phyloP scores from a whole-genome alignment of 148 eudicot genomes.

The Linanthus parryae region DNA sequence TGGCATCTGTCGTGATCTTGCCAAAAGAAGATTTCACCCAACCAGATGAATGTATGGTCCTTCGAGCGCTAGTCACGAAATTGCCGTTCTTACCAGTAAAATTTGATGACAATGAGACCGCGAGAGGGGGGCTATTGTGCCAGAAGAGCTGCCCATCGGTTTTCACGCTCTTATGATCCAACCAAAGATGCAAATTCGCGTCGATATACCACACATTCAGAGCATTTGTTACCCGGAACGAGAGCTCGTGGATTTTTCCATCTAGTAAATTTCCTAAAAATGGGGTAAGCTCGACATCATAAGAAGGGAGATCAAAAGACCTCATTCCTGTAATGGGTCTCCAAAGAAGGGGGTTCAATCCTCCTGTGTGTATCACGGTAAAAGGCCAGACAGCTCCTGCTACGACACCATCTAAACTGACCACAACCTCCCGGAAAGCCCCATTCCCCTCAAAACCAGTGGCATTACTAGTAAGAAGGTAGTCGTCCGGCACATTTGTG shows the following conservation, averaged over 20 bases:
- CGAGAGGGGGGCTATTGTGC: constrained; percentile 16
- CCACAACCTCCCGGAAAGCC: constrained; percentile 78
- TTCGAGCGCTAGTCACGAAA: constrained; percentile 36
- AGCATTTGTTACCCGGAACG: constrained; percentile 68
- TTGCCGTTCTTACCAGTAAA: constrained; percentile 60
- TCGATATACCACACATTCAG: constrained; percentile 84
- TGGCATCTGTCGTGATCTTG: constrained; percentile 36
- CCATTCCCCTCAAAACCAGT: constrained; percentile 55
- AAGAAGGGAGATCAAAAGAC: constrained; percentile 77
- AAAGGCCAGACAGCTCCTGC: constrained; percentile 88
- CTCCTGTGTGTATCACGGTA: constrained; percentile 84
- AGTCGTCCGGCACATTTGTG: constrained; percentile 61
- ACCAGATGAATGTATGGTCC: constrained; percentile 46
- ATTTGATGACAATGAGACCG: constrained; percentile 18
- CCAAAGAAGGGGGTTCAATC: constrained; percentile 86
- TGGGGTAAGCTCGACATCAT: constrained; percentile 85
- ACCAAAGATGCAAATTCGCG: constrained; percentile 91
- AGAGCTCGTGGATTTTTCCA: constrained; percentile 50
- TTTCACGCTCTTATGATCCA: constrained; percentile 40
- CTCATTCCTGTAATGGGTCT: constrained; percentile 81
- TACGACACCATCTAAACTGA: constrained; percentile 49
- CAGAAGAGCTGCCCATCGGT: constrained; percentile 41
- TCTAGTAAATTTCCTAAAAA: constrained; percentile 67
- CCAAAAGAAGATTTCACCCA: constrained; percentile 74
- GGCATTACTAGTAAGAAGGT: constrained; percentile 48